A percentile compares a stretch with the other conserved stretches of the same genome.
These are phyloP conservation scores for Xylaria cubensis DNA, from an alignment of 495 filamentous ascomycete species.

Conservation along the genomic window DNA sequence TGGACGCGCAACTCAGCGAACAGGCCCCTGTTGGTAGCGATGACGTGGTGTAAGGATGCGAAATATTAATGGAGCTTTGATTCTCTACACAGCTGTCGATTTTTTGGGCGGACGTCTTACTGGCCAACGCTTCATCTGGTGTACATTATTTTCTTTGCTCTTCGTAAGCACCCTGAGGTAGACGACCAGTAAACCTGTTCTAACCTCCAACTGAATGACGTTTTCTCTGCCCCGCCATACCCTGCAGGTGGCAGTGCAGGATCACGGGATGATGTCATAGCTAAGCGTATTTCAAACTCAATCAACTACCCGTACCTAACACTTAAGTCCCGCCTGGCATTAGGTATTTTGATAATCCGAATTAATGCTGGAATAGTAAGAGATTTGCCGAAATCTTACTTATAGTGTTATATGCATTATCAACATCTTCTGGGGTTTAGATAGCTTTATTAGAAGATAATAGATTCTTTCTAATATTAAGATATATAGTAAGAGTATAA, in stretches of 20 bases:
- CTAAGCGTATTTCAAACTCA: background rate
- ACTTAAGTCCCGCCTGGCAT: too few species aligned
- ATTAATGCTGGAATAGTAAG: too few species aligned
- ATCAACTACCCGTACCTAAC: background rate
- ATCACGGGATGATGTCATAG: constrained; percentile 15
- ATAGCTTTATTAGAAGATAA: background rate
- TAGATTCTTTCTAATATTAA: background rate
- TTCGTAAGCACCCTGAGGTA: background rate
- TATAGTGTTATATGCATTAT: too few species aligned
- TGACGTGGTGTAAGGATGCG: constrained; percentile 14
- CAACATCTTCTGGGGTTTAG: background rate
- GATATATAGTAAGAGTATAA: background rate
- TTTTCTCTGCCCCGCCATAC: constrained; percentile 1
- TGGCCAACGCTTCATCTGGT: background rate
- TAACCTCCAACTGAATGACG: constrained; percentile 5
- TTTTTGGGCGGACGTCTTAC: background rate
- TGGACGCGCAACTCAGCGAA: background rate
- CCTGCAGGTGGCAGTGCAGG: background rate
- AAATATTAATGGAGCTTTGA: background rate
- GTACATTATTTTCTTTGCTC: background rate
- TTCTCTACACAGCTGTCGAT: background rate
- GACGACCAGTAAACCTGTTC: background rate
- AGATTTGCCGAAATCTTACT: too few species aligned
- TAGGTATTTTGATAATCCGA: too few species aligned
- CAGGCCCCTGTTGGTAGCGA: background rate